A percentile compares a stretch with the other conserved stretches of the same genome.
phyloP scores from a whole-genome alignment of 2,329 filamentous ascomycete species.

The Aspergillus sp. region DNA sequence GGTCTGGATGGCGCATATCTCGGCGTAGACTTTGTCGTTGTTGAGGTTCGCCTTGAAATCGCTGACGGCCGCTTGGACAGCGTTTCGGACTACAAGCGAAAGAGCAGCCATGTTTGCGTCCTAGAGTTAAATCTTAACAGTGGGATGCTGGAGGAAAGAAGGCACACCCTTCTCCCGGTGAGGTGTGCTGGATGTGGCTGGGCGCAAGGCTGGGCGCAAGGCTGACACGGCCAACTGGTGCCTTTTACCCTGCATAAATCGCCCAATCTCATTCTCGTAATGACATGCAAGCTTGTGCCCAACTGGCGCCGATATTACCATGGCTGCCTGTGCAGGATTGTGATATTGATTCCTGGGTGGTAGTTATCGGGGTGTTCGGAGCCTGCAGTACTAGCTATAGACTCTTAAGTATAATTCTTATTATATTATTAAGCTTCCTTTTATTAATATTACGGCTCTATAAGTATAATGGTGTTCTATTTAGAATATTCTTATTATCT shows the following conservation, averaged over 20 bases:
- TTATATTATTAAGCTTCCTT: too few species aligned
- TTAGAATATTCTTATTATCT: too few species aligned
- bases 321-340: too few species aligned
- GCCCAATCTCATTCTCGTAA: background rate
- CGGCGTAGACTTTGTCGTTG: background rate
- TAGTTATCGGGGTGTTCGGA: too few species aligned
- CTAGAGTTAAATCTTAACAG: background rate
- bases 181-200: background rate
- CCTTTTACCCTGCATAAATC: background rate
- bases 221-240: background rate
- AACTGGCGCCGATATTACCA: background rate
- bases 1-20: background rate
- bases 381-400: too few species aligned
- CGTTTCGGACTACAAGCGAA: background rate
- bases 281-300: background rate
- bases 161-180: background rate
- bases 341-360: too few species aligned
- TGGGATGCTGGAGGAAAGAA: background rate
- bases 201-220: background rate
- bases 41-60: constrained; percentile 2
- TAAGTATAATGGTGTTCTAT: too few species aligned
- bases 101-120: background rate
- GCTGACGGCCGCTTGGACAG: constrained; percentile 1
- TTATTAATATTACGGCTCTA: too few species aligned
- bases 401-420: too few species aligned